phyloP scores from a whole-genome alignment of 345 rosid genomes.

The Cardamine resedifolia region DNA sequence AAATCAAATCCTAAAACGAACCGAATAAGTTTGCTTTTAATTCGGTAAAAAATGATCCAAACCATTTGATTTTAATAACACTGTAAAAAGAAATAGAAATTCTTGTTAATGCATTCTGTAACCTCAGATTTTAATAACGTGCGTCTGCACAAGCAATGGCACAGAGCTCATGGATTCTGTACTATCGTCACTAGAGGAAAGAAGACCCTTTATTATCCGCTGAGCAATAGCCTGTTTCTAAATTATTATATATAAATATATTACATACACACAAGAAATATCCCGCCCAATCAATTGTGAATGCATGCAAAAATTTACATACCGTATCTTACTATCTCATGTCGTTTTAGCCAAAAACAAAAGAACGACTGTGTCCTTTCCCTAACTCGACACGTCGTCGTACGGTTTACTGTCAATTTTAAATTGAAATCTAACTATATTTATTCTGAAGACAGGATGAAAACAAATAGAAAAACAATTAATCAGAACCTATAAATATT shows the following conservation, averaged over 20 bases:
- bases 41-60: neutral
- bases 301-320: slow-evolving; percentile 24
- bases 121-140: slow-evolving; percentile 22
- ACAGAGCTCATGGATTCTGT: slow-evolving; percentile 44
- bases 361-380: slow-evolving; percentile 21
- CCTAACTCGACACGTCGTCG: slow-evolving; percentile 41
- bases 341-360: slow-evolving; percentile 34
- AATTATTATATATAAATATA: neutral
- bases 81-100: too few relatives aligned
- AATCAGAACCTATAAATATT: slow-evolving; percentile 11
- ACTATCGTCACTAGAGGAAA: slow-evolving; percentile 23
- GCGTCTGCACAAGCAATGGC: slow-evolving; percentile 36
- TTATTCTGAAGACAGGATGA: slow-evolving; percentile 10
- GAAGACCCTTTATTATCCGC: slow-evolving; percentile 32
- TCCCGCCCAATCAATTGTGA: neutral
- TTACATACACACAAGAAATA: neutral
- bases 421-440: slow-evolving; percentile 29
- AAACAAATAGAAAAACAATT: neutral
- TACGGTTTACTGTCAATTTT: slow-evolving; percentile 24
- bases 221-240: slow-evolving; percentile 17
- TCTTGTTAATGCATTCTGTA: slow-evolving; percentile 9
- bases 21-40: neutral
- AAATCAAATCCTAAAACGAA: neutral
- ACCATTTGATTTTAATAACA: too few relatives aligned
- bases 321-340: slow-evolving; percentile 26